Conservation (phyloP, 1,284 basidiomycete species). For the Papiliotrema terrestris region DNA sequence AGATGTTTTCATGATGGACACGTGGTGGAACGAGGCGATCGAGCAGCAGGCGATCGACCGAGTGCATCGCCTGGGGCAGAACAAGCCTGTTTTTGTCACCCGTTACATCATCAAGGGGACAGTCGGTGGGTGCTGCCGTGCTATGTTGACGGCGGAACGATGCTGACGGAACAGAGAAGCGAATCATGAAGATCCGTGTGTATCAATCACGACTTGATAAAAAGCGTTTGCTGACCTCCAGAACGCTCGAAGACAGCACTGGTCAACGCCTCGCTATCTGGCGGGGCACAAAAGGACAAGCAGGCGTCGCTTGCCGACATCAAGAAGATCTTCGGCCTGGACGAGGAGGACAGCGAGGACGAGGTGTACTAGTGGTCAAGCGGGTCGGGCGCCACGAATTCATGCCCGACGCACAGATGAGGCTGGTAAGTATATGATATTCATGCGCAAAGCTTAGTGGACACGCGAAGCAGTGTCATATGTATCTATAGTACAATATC, state of each 20-base stretch:
- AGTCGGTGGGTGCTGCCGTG: constrained; percentile 59
- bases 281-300: constrained; percentile 37
- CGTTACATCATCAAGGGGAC: constrained; percentile 69
- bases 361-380: constrained; percentile 22
- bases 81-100: constrained; percentile 71
- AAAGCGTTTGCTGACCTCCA: constrained; percentile 8
- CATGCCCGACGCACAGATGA: no score
- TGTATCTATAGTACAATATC: background rate
- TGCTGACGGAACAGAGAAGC: constrained; percentile 3
- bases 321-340: constrained; percentile 49
- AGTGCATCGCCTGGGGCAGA: constrained; percentile 52
- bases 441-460: no score
- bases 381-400: no score
- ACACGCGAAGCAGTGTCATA: background rate
- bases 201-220: no score
- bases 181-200: constrained; percentile 67
- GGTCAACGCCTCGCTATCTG: constrained; percentile 46
- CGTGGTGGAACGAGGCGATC: constrained; percentile 89
- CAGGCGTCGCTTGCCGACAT: constrained; percentile 43
- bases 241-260: constrained; percentile 48
- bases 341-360: constrained; percentile 44
- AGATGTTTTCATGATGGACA: constrained; percentile 96
- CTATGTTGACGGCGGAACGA: background rate
- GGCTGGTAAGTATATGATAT: no score
- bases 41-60: constrained; percentile 73